A percentile compares a stretch with the other conserved stretches of the same genome.
phyloP scores from a whole-genome alignment of 2,329 filamentous ascomycete genomes.

The Verticillium dahliae region DNA sequence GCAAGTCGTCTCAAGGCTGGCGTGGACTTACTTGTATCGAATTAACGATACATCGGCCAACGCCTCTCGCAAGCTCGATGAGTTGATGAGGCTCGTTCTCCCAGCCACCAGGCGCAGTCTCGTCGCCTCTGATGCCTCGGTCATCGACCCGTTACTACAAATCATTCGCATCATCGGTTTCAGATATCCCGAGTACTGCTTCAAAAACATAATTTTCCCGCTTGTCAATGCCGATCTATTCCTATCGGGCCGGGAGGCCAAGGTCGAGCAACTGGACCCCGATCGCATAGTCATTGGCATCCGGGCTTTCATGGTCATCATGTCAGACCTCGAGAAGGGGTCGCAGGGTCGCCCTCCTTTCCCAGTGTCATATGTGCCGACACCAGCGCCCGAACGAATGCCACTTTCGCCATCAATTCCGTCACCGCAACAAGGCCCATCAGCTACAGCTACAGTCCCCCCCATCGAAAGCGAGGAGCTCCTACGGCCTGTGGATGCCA shows the following conservation, averaged over 20 bases:
- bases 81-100: conserved; percentile 78
- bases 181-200: conserved; percentile 89
- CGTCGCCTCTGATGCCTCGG: conserved; percentile 73
- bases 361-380: conserved; percentile 55
- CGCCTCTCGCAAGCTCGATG: conserved; percentile 76
- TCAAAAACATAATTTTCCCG: conserved; percentile 87
- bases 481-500: conserved; percentile 57
- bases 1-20: conserved; percentile 79
- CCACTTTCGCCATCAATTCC: conserved; percentile 44
- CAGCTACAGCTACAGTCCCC: conserved; percentile 16
- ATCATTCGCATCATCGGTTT: conserved; percentile 92
- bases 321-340: conserved; percentile 84
- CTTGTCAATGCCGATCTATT: conserved; percentile 92
- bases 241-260: conserved; percentile 65
- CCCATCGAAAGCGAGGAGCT: conserved; percentile 52
- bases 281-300: conserved; percentile 98
- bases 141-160: conserved; percentile 86
- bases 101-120: conserved; percentile 75
- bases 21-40: conserved; percentile 93
- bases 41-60: conserved; percentile 63
- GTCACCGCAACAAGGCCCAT: conserved; percentile 22
- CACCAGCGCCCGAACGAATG: conserved; percentile 32
- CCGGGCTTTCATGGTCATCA: conserved; percentile 84
- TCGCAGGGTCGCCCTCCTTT: conserved; percentile 76
- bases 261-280: conserved; percentile 87